Conservation (phyloP, 352 stramenopile species). For the Phytophthora hibernalis region DNA sequence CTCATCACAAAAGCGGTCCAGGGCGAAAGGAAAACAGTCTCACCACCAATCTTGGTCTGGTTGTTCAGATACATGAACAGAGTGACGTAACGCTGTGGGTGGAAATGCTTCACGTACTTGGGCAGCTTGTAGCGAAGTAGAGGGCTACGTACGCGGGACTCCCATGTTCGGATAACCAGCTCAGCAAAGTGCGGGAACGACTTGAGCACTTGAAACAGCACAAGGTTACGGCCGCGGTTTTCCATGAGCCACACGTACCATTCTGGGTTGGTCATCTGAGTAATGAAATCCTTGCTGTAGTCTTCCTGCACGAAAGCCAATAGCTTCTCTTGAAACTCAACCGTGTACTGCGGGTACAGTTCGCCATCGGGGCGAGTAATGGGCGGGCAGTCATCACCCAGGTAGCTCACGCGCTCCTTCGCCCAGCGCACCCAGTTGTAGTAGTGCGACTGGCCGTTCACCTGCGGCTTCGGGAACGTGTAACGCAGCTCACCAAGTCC, state of each 20-base stretch:
- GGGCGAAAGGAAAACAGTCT: slow-evolving; percentile 95
- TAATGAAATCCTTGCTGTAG: slow-evolving; percentile 59
- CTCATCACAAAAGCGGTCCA: slow-evolving; percentile 74
- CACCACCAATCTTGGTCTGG: slow-evolving; percentile 92
- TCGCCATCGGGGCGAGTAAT: slow-evolving; percentile 52
- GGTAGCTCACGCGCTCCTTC: slow-evolving; percentile 75
- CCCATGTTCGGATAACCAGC: slow-evolving; percentile 72
- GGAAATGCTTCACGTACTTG: slow-evolving; percentile 76
- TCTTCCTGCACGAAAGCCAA: slow-evolving; percentile 68
- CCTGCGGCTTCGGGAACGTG: slow-evolving; percentile 64
- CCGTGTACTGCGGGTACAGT: slow-evolving; percentile 79
- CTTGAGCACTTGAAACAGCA: slow-evolving; percentile 69
- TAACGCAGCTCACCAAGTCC: slow-evolving; percentile 61
- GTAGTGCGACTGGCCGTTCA: slow-evolving; percentile 70
- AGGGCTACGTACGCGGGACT: slow-evolving; percentile 44
- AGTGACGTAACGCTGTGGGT: slow-evolving; percentile 95
- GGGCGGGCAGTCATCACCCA: slow-evolving; percentile 53
- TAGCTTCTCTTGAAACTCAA: slow-evolving; percentile 67
- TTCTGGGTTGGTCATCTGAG: slow-evolving; percentile 58
- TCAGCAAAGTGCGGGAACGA: slow-evolving; percentile 64
- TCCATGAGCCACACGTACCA: slow-evolving; percentile 76
- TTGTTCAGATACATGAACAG: slow-evolving; percentile 98
- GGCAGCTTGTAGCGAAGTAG: slow-evolving; percentile 63
- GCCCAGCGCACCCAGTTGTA: slow-evolving; percentile 84
- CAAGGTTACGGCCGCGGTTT: slow-evolving; percentile 65